phyloP scores from a whole-genome alignment of 2,329 filamentous ascomycete species.

The Aspergillus jensenii region DNA sequence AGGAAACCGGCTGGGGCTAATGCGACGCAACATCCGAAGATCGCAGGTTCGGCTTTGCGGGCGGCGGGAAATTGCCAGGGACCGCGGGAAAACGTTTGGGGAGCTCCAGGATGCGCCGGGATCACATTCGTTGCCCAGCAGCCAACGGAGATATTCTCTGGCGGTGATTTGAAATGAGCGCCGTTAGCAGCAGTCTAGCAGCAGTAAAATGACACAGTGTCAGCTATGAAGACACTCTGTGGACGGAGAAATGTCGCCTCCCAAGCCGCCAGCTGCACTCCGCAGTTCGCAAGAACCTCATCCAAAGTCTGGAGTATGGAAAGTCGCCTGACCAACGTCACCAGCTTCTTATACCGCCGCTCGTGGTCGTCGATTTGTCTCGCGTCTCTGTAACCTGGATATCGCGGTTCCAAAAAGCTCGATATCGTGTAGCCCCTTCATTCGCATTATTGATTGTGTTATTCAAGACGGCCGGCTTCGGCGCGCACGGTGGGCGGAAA shows the following conservation, averaged over 20 bases:
- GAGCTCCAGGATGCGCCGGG: not conserved
- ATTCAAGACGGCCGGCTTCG: slow-evolving; percentile 26
- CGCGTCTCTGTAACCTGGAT: not conserved
- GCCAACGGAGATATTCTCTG: not conserved
- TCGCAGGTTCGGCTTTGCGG: slow-evolving; percentile 11
- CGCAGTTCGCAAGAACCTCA: slow-evolving; percentile 7
- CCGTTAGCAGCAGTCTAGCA: not conserved
- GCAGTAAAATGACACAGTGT: not conserved
- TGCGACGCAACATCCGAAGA: slow-evolving; percentile 12
- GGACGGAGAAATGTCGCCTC: slow-evolving; percentile 2
- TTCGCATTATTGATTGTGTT: slow-evolving; percentile 8
- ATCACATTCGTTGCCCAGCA: not conserved
- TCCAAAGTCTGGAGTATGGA: not conserved
- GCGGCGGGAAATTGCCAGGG: slow-evolving; percentile 4
- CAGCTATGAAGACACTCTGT: not conserved
- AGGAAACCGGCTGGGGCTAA: slow-evolving; percentile 5
- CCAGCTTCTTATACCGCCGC: not conserved
- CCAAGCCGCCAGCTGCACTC: slow-evolving; percentile 3
- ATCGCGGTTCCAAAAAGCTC: not conserved
- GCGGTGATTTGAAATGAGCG: not conserved
- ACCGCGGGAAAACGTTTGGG: slow-evolving; percentile 11
- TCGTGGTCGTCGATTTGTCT: slow-evolving; percentile 18
- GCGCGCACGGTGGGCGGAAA: slow-evolving; percentile 25
- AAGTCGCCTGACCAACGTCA: slow-evolving; percentile 11
- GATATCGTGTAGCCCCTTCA: not conserved